These are phyloP conservation scores for Emmonsiellopsis sp. DNA, from an alignment of 2,329 filamentous ascomycete genomes.

Conservation along the genomic window DNA sequence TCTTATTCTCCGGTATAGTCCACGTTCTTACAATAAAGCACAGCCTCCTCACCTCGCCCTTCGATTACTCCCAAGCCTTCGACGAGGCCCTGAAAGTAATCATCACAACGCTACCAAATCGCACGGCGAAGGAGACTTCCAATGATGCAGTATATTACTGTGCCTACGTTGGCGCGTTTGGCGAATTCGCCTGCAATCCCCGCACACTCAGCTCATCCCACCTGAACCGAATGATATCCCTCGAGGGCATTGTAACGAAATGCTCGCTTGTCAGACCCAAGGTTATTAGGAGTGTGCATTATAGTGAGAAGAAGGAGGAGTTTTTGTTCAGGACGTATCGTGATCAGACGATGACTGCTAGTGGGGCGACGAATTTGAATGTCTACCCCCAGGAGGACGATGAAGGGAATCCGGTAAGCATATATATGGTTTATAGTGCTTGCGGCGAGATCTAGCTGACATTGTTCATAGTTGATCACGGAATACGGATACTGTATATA, in stretches of 20 bases:
- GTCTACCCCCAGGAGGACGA: slow-evolving; percentile 93
- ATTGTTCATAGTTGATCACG: slow-evolving; percentile 56
- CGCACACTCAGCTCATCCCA: slow-evolving; percentile 81
- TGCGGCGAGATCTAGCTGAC: neutral
- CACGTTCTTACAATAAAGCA: slow-evolving; percentile 10
- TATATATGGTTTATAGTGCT: slow-evolving; percentile 2
- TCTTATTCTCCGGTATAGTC: neutral
- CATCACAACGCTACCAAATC: slow-evolving; percentile 67
- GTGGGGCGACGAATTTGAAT: slow-evolving; percentile 76
- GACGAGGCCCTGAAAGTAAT: slow-evolving; percentile 84
- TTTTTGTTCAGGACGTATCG: slow-evolving; percentile 87
- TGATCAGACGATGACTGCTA: slow-evolving; percentile 93
- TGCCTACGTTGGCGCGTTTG: slow-evolving; percentile 93
- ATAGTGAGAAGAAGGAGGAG: slow-evolving; percentile 74
- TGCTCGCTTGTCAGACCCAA: slow-evolving; percentile 93
- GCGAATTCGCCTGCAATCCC: slow-evolving; percentile 88
- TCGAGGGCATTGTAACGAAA: slow-evolving; percentile 95
- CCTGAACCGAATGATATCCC: slow-evolving; percentile 91
- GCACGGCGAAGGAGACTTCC: slow-evolving; percentile 64
- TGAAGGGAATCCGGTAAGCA: slow-evolving; percentile 66
- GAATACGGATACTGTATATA: slow-evolving; percentile 96
- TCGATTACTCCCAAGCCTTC: slow-evolving; percentile 82
- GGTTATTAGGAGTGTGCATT: slow-evolving; percentile 96
- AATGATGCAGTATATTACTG: slow-evolving; percentile 88
- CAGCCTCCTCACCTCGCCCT: slow-evolving; percentile 68